A percentile compares a stretch with the other conserved stretches of the same genome.
phyloP scores from a whole-genome alignment of 2,329 filamentous ascomycete genomes.

The Sclerotinia spermophila region DNA sequence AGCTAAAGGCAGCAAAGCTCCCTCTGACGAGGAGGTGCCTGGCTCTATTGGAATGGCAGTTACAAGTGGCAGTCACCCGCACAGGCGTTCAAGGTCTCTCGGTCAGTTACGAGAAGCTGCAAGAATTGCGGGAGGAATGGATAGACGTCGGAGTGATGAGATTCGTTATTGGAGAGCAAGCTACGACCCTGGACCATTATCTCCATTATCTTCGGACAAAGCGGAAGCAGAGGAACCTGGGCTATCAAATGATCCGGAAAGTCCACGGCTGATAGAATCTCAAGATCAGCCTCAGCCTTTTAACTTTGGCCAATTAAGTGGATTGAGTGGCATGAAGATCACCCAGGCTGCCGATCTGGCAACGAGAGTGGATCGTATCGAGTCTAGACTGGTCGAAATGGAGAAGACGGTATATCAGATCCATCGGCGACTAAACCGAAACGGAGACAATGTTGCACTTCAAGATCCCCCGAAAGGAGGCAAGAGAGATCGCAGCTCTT shows the following conservation, averaged over 20 bases:
- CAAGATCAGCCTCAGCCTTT: slow-evolving; percentile 50
- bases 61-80: slow-evolving; percentile 50
- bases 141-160: slow-evolving; percentile 57
- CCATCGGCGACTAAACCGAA: slow-evolving; percentile 17
- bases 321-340: slow-evolving; percentile 54
- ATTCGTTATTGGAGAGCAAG: slow-evolving; percentile 63
- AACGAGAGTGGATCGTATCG: slow-evolving; percentile 49
- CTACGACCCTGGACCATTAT: slow-evolving; percentile 50
- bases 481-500: slow-evolving; percentile 23
- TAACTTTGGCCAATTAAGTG: slow-evolving; percentile 49
- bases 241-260: slow-evolving; percentile 36
- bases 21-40: slow-evolving; percentile 28
- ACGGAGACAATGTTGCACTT: slow-evolving; percentile 23
- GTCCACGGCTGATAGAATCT: slow-evolving; percentile 21
- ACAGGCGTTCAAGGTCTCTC: slow-evolving; percentile 57
- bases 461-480: slow-evolving; percentile 30
- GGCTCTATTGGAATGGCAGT: slow-evolving; percentile 57
- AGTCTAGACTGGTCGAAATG: slow-evolving; percentile 50
- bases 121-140: slow-evolving; percentile 33
- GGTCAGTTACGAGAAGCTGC: slow-evolving; percentile 49
- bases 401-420: slow-evolving; percentile 40
- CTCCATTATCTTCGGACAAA: slow-evolving; percentile 48
- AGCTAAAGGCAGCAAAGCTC: slow-evolving; percentile 45
- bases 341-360: slow-evolving; percentile 54
- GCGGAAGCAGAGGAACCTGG: slow-evolving; percentile 39